phyloP scores from a whole-genome alignment of 305 asterid species.

The Fraxinus xanthoxyloides region DNA sequence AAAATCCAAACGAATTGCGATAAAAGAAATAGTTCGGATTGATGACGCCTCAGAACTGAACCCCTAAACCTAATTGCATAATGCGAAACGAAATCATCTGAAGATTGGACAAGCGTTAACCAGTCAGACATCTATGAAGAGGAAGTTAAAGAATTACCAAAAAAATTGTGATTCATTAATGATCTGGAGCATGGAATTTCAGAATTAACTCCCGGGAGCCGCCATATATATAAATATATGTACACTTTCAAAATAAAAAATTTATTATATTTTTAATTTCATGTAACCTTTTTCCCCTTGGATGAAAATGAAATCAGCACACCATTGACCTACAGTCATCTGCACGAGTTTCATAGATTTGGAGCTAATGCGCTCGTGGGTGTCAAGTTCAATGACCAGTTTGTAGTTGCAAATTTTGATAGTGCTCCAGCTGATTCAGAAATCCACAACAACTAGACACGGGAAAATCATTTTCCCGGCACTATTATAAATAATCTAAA shows the following conservation, averaged over 20 bases:
- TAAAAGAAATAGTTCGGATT: not conserved
- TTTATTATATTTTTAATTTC: too few species aligned
- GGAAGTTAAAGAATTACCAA: slow-evolving; percentile 28
- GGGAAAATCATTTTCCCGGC: slow-evolving; percentile 10
- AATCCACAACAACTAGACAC: slow-evolving; percentile 56
- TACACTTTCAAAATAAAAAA: too few species aligned
- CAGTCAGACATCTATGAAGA: slow-evolving; percentile 12
- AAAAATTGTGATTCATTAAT: slow-evolving; percentile 3
- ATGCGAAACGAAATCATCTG: slow-evolving; percentile 7
- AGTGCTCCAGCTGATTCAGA: slow-evolving; percentile 91
- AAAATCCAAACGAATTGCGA: slow-evolving; percentile 7
- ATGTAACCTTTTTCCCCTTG: not conserved
- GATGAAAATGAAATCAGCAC: not conserved
- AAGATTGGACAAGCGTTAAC: slow-evolving; percentile 15
- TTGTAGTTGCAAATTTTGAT: slow-evolving; percentile 74
- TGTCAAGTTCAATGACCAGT: slow-evolving; percentile 69
- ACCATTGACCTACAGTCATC: not conserved
- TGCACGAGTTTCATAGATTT: slow-evolving; percentile 9
- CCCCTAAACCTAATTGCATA: slow-evolving; percentile 42
- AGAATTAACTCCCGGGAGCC: too few species aligned
- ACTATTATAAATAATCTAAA: not conserved
- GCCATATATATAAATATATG: too few species aligned
- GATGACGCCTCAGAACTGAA: slow-evolving; percentile 16
- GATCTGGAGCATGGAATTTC: not conserved
- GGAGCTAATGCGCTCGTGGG: slow-evolving; percentile 5